Evolutionary conservation across 1,284 basidiomycete species (phyloP).

Genomic region (Mycena citricolor): DNA sequence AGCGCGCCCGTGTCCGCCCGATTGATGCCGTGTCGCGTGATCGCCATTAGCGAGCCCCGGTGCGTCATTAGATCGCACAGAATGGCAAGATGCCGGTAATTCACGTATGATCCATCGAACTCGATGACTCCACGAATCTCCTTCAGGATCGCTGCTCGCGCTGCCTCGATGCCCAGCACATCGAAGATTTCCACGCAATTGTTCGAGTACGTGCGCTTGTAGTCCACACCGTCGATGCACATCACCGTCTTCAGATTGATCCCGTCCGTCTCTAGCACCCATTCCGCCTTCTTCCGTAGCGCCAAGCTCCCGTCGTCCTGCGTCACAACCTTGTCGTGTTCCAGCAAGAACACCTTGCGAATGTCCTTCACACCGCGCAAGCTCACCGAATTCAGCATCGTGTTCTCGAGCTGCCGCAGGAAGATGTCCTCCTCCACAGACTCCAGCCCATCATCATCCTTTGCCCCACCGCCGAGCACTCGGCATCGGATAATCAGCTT

Average conservation of each 20-base stretch:
- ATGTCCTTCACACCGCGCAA: conserved; percentile 92
- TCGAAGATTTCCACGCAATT: conserved; percentile 94
- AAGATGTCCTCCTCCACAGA: conserved; percentile 93
- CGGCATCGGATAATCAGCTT: conserved; percentile 97
- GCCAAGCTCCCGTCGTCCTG: conserved; percentile 65
- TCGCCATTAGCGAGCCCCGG: conserved; percentile 93
- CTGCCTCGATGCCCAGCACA: conserved; percentile 96
- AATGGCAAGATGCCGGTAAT: conserved; percentile 93
- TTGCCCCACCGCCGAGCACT: conserved; percentile 86
- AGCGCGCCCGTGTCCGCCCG: conserved; percentile 95
- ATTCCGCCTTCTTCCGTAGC: conserved; percentile 59
- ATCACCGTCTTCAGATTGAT: conserved; percentile 92
- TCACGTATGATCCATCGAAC: conserved; percentile 99
- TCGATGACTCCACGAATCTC: conserved; percentile 94
- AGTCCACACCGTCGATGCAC: conserved; percentile 93
- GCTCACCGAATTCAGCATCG: conserved; percentile 92
- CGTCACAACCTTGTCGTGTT: conserved; percentile 79
- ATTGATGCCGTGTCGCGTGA: conserved; percentile 99
- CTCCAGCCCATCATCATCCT: conserved; percentile 82
- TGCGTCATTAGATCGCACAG: conserved; percentile 99
- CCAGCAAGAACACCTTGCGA: conserved; percentile 89
- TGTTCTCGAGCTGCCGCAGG: conserved; percentile 93
- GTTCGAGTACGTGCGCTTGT: conserved; percentile 91
- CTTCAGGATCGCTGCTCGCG: conserved; percentile 90
- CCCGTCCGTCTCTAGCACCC: conserved; percentile 97